Base-by-base conservation (phyloP, 2,329 filamentous ascomycete genomes). In the Fusarium nurragi region DNA sequence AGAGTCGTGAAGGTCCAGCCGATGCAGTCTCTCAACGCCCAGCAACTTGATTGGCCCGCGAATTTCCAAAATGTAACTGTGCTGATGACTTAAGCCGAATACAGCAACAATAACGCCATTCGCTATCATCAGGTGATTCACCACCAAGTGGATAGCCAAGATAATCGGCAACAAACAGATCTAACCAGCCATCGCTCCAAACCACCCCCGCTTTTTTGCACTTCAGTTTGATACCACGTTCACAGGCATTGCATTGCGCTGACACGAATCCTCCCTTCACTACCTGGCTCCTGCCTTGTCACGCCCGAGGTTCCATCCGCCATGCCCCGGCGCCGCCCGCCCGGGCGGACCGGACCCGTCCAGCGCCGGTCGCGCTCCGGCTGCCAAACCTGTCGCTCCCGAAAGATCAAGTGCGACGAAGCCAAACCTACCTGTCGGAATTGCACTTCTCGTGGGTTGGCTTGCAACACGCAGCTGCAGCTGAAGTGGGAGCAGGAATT, bases 401-500 rank as follows among this genome's bases (percentile, higher is more conserved):
- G 69, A 28, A 71, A 71, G 38, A 43, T 71, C 39, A 71, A 70
- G 45, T 71, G 69, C 23, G 69, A 71, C 19, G 69, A 71, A 52
- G 48, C 59, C 23, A 68, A 50, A 23, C 66, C 69, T 11, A 41
- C 53, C 9, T 71, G 69, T 21, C 51, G 38, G 4, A 69, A 70
- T 25, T 71, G 68, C 25, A 38, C 44, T 2, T 53, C 64, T n/a
- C 60, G 64, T 1, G 64, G 64, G 1, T n/a, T 67, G 5, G 32
- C 55, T 14, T 67, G 64, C 13, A 60, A 64, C 34, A 60, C 48
- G 0, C 30, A 50, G 10, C 10, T 67, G 10, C 64, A 67, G 34
- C 25, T 70, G 44, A 75, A 75, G 57, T 75, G 73, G 73, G 73
- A 75, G 30, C 44, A 68, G 0, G 73, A 75, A 50, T 75, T 72